Conservation (phyloP, 768 basidiomycete species). For the Zangia roseola region DNA sequence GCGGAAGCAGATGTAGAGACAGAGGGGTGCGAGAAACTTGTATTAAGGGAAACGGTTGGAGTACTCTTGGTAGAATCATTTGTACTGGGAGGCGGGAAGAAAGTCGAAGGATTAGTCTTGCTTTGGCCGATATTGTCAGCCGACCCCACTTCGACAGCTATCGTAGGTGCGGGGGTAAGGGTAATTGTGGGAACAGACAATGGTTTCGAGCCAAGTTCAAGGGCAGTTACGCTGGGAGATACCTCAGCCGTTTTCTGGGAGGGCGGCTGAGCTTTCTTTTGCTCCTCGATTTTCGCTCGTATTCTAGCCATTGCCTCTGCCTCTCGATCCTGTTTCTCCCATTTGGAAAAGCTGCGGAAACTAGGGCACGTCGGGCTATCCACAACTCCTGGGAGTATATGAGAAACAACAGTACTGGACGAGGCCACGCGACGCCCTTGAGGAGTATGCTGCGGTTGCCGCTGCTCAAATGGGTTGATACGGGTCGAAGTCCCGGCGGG, state of each 20-base stretch:
- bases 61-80: slow-evolving; percentile 9
- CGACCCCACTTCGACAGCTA: slow-evolving; percentile 5
- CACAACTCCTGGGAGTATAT: slow-evolving; percentile 33
- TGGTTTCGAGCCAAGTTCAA: slow-evolving; percentile 21
- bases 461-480: slow-evolving; percentile 49
- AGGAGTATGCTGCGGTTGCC: slow-evolving; percentile 33
- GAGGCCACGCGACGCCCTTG: slow-evolving; percentile 44
- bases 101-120: slow-evolving; percentile 15
- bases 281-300: slow-evolving; percentile 49
- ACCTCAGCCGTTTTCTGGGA: slow-evolving; percentile 37
- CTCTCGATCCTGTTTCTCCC: slow-evolving; percentile 86
- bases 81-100: slow-evolving; percentile 8
- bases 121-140: slow-evolving; percentile 6
- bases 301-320: slow-evolving; percentile 76
- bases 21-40: slow-evolving; percentile 24
- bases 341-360: slow-evolving; percentile 63
- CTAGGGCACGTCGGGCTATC: slow-evolving; percentile 55
- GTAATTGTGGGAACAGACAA: slow-evolving; percentile 29
- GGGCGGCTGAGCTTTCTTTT: slow-evolving; percentile 38
- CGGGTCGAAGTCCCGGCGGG: slow-evolving; percentile 43
- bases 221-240: slow-evolving; percentile 22
- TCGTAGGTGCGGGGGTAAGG: slow-evolving; percentile 22
- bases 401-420: slow-evolving; percentile 28
- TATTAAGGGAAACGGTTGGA: slow-evolving; percentile 5
- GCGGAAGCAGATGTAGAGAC: slow-evolving; percentile 25